Base-by-base conservation (phyloP, 169 alveolate genomes). In the Plasmodium vinckei region DNA sequence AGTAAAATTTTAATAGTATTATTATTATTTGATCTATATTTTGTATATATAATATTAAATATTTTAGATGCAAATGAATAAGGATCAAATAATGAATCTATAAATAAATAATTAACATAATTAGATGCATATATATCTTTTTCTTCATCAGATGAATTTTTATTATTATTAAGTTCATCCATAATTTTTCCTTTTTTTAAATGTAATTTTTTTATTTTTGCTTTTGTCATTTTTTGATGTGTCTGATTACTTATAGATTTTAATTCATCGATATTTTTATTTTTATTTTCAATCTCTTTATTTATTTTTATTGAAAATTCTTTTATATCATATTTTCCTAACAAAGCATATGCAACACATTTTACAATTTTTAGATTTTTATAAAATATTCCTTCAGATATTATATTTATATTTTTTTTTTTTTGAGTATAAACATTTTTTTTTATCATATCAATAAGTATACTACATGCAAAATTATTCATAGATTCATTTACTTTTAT, bases 381-480 rank as follows among this genome's bases (percentile, higher is more conserved):
- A 15, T 63, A 77, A 23, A 77, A 77, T 1, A 77, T n/a, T 0
- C 88, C 88, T 13, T 77, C 88, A 9, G 61, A 46, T 5, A 77
- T 19, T 15, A 77, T 13, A 13, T 77, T 77, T n/a, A 77, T 51
- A n/a, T 77, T 77, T 44, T 4, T 77, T 51, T 64, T 77, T 3
- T 53, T 77, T 33, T 33, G 42, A 0, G 25, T 68, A 23, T 63
- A 77, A 19, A 77, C 51, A 27, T 63, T 77, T 77, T 77, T 77
- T 15, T 77, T 77, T 1, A 64, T 27, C 10, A 77, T 15, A 25
- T 77, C 88, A 9, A 77, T 77, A 6, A 77, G 59, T 33, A 77
- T 44, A 64, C 88, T 77, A 42, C 88, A 77, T 9, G 88, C 67
- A 56, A 77, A 77, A 23, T 77, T 77, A 57, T 77, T 77, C 4